Evolutionary conservation across 495 filamentous ascomycete species (phyloP), one percentile per base, ranked within the genome.

Genomic region (Penicillium parvum): DNA sequence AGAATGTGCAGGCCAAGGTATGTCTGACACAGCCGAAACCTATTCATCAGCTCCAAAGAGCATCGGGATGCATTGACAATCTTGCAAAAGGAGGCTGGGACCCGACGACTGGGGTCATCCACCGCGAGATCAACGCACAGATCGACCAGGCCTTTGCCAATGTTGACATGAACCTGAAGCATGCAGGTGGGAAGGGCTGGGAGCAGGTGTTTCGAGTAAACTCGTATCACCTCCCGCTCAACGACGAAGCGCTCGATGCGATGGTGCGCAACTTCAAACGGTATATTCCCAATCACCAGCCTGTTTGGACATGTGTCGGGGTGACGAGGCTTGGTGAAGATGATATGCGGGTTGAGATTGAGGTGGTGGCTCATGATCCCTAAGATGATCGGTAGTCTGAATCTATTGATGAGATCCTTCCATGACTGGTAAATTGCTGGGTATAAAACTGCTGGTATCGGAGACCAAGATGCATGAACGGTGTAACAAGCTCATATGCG

Each of bases 131-230:
- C 50, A 63, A 66, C 21, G 69, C 60, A 0, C 59, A 81, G 46
- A 69, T 80, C 39, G 74, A 76, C 26, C 68, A 71, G 35, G 71
- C 77, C 0, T 81, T 82, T 53, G 60, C 51, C 1, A 82, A 79
- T 41, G 66, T 82, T 14, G 69, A 80, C 3, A 43, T 58, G 1
- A 60, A 54, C 19, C 53, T 78, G 18, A 68, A 66, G 36, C 25
- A 68, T 20, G 76, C 75, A 3, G 78, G 78, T 3, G 74, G 76
- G 0, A 70, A 74, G 33, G 77, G 76, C n/a, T 79, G 78, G 78
- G 52, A 52, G 7, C 75, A 81, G 52, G 78, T 79, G 7, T 80
- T 61, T 55, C 58, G 61, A 2, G 64, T 79, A 7, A 68, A 64
- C 18, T 66, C 65, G 3, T 80, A 81, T 40, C 67, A 71, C 40